phyloP scores from a whole-genome alignment of 345 rosid species.

The Rhizophora apiculata region DNA sequence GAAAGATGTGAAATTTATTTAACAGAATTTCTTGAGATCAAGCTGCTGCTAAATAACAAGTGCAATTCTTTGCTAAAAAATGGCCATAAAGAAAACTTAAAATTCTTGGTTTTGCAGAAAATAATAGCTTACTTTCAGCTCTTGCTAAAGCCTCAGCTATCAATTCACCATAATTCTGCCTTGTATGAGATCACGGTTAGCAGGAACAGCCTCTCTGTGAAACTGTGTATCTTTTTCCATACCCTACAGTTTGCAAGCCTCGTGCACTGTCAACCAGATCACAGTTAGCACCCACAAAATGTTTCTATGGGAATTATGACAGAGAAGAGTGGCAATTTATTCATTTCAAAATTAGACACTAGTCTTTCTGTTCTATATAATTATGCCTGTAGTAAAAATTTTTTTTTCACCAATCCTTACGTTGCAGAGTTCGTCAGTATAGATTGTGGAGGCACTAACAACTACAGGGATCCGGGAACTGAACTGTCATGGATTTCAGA shows the following conservation, averaged over 20 bases:
- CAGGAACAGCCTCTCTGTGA: background rate
- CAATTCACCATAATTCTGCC: too few species aligned
- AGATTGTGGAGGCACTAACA: conserved; percentile 77
- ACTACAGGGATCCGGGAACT: conserved; percentile 62
- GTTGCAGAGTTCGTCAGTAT: conserved; percentile 80
- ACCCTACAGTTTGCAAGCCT: conserved; percentile 60
- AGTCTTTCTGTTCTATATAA: background rate
- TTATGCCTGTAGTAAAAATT: background rate
- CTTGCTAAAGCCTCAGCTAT: background rate
- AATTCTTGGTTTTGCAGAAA: background rate
- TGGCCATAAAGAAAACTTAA: background rate
- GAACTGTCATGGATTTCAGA: conserved; percentile 87
- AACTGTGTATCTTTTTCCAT: conserved; percentile 48
- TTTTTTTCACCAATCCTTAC: background rate
- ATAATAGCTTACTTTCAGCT: too few species aligned
- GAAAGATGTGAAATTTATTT: background rate
- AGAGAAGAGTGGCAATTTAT: background rate
- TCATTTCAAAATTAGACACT: background rate
- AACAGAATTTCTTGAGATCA: background rate
- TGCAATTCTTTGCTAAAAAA: background rate
- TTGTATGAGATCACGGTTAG: too few species aligned
- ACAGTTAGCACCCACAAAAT: too few species aligned
- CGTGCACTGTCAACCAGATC: too few species aligned
- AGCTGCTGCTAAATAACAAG: background rate
- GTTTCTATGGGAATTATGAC: background rate